These are phyloP conservation scores for Casuarina glauca DNA, from an alignment of 306 rosid species.

Conservation along the genomic window DNA sequence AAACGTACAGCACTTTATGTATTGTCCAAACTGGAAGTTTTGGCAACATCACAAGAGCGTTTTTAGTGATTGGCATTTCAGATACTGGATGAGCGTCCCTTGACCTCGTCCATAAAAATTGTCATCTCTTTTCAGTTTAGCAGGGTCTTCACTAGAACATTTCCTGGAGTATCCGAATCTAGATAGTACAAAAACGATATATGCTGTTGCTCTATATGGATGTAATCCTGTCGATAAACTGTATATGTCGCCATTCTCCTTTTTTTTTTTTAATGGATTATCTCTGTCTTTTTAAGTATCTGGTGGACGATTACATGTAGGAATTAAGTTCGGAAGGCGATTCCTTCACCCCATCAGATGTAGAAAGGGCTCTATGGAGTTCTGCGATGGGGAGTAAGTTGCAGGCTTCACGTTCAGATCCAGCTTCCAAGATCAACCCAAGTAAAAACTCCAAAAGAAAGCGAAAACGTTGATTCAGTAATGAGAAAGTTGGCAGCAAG, in stretches of 20 bases:
- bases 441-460: constrained; percentile 54
- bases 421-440: constrained; percentile 38
- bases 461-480: constrained; percentile 56
- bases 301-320: constrained; percentile 44
- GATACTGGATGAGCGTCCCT: too few species aligned
- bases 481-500: background rate
- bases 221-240: background rate
- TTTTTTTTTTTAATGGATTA: background rate
- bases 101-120: too few species aligned
- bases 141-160: background rate
- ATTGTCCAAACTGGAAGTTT: too few species aligned
- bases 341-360: constrained; percentile 73
- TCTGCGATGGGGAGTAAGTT: constrained; percentile 45
- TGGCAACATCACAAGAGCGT: too few species aligned
- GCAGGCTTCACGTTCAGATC: constrained; percentile 32
- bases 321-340: constrained; percentile 63
- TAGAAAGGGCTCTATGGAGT: constrained; percentile 93
- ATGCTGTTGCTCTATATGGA: background rate
- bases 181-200: background rate
- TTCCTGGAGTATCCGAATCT: background rate
- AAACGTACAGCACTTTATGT: too few species aligned
- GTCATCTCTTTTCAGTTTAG: too few species aligned
- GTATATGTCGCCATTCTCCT: background rate
- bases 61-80: too few species aligned
- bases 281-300: constrained; percentile 10